phyloP scores from a whole-genome alignment of 176 grass and related monocot genomes.

The Hyparrhenia diplandra region DNA sequence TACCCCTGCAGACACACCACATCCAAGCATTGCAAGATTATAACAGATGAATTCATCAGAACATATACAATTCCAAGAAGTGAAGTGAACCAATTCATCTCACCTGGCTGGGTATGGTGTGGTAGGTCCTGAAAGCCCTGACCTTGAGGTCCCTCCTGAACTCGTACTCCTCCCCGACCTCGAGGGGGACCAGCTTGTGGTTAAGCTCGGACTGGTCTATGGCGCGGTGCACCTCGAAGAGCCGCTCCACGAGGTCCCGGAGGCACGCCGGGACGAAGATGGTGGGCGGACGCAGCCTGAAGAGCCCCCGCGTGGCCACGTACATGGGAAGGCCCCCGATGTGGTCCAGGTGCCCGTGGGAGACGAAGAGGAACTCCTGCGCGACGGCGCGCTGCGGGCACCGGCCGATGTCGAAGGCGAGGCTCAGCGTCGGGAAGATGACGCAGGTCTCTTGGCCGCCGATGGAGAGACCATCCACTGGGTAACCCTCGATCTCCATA shows the following conservation, averaged over 20 bases:
- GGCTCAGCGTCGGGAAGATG: constrained; percentile 85
- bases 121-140: constrained; percentile 89
- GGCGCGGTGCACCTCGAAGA: constrained; percentile 82
- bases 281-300: constrained; percentile 69
- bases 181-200: constrained; percentile 67
- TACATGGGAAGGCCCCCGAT: constrained; percentile 95
- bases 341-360: constrained; percentile 94
- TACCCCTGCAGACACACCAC: constrained; percentile 58
- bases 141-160: constrained; percentile 88
- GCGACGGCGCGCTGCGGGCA: constrained; percentile 83
- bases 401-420: constrained; percentile 93
- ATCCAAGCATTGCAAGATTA: background rate
- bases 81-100: constrained; percentile 17
- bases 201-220: constrained; percentile 93
- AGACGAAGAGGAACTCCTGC: constrained; percentile 96
- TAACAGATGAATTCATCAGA: background rate
- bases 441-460: constrained; percentile 93
- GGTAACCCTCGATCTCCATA: constrained; percentile 69
- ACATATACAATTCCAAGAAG: background rate
- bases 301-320: constrained; percentile 86
- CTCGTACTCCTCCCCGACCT: constrained; percentile 74
- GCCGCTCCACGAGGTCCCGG: constrained; percentile 54
- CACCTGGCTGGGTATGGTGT: constrained; percentile 86
- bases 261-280: constrained; percentile 80
- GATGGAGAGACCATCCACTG: constrained; percentile 78